Conservation (phyloP, 208 protist genomes). For the Trypanosoma scelopori region DNA sequence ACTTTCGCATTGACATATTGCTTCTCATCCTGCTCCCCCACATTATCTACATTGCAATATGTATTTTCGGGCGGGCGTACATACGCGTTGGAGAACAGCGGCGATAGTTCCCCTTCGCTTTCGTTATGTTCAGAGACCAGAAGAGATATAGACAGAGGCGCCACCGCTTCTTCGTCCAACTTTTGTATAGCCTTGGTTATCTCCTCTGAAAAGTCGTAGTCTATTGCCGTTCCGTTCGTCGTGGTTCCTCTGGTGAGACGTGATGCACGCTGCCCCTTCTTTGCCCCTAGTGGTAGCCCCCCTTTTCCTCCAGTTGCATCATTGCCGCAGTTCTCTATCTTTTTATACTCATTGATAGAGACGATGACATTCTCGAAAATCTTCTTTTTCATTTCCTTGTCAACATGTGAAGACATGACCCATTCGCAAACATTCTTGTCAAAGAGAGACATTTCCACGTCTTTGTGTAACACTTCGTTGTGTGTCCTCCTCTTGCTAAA, state of each 20-base stretch:
- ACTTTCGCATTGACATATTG: no score
- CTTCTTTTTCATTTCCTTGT: slow-evolving; percentile 33
- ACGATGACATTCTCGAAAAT: slow-evolving; percentile 50
- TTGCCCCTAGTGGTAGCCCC: neutral
- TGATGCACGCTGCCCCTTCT: neutral
- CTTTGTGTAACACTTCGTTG: no score
- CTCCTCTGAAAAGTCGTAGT: slow-evolving; percentile 45
- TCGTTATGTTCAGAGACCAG: neutral
- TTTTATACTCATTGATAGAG: slow-evolving; percentile 51
- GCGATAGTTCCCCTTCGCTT: neutral
- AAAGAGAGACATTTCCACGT: slow-evolving; percentile 61
- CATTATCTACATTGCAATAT: no score
- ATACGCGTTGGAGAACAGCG: neutral
- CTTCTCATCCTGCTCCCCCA: no score
- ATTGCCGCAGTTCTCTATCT: slow-evolving; percentile 20
- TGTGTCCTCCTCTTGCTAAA: no score
- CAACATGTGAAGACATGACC: slow-evolving; percentile 34
- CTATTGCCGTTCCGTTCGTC: slow-evolving; percentile 24
- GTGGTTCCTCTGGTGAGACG: no score
- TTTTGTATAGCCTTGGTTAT: slow-evolving; percentile 30
- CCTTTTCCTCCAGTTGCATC: neutral
- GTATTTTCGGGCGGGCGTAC: neutral
- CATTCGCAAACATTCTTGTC: slow-evolving; percentile 64
- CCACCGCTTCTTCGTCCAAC: neutral
- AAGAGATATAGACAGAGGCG: neutral